Conservation (phyloP, 2,329 filamentous ascomycete species). For the Meredithiella fracta region DNA sequence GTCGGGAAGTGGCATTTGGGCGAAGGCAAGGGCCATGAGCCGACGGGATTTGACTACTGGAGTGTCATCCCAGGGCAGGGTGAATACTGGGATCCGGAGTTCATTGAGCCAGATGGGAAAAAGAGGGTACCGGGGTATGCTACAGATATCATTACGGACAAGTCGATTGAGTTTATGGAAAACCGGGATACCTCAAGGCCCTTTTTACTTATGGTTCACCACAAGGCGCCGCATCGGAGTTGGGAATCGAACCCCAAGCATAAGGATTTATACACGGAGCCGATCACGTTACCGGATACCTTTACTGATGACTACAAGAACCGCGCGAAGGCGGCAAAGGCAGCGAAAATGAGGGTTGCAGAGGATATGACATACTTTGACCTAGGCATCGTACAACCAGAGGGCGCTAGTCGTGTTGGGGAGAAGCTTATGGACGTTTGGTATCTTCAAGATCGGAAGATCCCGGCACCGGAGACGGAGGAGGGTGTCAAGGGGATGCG, state of each 20-base stretch:
- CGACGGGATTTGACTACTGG: neutral
- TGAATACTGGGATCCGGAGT: neutral
- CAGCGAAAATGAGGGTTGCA: neutral
- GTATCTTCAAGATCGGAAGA: neutral
- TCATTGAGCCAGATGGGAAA: neutral
- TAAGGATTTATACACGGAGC: neutral
- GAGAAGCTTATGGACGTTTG: neutral
- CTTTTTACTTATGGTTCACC: neutral
- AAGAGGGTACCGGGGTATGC: neutral
- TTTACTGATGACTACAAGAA: slow-evolving; percentile 1
- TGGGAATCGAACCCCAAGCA: neutral
- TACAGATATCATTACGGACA: neutral
- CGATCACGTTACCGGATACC: neutral
- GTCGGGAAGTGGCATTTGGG: neutral
- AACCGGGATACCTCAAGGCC: neutral
- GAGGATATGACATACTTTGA: slow-evolving; percentile 1
- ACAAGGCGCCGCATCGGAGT: neutral
- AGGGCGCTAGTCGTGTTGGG: neutral
- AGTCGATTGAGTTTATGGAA: neutral
- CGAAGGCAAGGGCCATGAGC: neutral
- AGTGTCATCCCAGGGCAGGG: neutral
- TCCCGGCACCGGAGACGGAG: neutral
- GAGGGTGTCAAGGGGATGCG: neutral
- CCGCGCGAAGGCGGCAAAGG: neutral
- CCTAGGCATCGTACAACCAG: neutral